Evolutionary conservation across 345 rosid species (phyloP).

Genomic region (Clarkia xantiana): DNA sequence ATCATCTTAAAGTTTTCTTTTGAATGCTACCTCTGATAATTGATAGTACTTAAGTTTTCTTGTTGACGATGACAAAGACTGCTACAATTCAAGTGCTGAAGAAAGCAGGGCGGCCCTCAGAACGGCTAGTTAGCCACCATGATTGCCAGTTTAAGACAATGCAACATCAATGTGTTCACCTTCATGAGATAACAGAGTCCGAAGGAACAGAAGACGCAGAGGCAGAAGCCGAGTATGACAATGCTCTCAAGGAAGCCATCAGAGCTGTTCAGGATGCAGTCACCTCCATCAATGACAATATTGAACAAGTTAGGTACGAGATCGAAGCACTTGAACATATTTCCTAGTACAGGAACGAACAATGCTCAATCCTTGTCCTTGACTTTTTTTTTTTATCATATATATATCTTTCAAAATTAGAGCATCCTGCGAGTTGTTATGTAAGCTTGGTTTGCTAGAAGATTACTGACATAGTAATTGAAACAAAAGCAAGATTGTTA

Average conservation of each 20-base stretch:
- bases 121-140: slow-evolving; percentile 54
- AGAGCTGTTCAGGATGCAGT: slow-evolving; percentile 79
- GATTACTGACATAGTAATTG: too few relatives aligned
- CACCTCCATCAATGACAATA: slow-evolving; percentile 60
- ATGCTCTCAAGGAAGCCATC: slow-evolving; percentile 78
- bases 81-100: slow-evolving; percentile 78
- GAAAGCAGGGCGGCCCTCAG: slow-evolving; percentile 79
- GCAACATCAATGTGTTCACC: slow-evolving; percentile 67
- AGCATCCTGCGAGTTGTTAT: too few relatives aligned
- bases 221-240: slow-evolving; percentile 72
- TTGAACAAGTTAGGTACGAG: slow-evolving; percentile 75
- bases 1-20: too few relatives aligned
- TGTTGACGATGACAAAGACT: slow-evolving; percentile 23
- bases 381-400: too few relatives aligned
- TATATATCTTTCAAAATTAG: too few relatives aligned
- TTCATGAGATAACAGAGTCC: slow-evolving; percentile 77
- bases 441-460: too few relatives aligned
- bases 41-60: too few relatives aligned
- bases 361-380: too few relatives aligned
- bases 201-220: slow-evolving; percentile 87
- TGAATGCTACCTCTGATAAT: too few relatives aligned
- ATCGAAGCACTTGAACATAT: slow-evolving; percentile 46
- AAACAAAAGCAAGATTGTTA: too few relatives aligned
- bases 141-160: slow-evolving; percentile 55
- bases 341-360: too few relatives aligned